Percentiles rank a stretch among this genome's conserved stretches.
Conservation (phyloP, 768 basidiomycete genomes). For the Clavulina sp. region DNA sequence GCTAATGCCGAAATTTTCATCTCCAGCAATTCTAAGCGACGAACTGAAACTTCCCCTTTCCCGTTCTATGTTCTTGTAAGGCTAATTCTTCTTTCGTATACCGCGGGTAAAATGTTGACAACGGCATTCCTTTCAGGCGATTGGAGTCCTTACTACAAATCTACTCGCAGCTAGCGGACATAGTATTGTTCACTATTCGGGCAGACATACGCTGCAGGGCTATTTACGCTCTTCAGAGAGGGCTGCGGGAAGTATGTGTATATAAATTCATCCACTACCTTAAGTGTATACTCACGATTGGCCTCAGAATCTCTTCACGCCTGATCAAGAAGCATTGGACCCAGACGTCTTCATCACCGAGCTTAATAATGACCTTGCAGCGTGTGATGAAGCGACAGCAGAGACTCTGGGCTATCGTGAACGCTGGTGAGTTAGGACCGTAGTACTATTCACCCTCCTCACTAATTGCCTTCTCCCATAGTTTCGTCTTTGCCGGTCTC, state of each 20-base stretch:
- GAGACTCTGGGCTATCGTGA: conserved; percentile 44
- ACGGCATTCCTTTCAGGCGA: conserved; percentile 34
- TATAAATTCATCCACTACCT: no score
- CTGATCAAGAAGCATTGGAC: conserved; percentile 71
- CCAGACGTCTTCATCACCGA: conserved; percentile 82
- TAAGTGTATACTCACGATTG: neutral
- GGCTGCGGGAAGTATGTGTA: conserved; percentile 50
- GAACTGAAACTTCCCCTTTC: conserved; percentile 60
- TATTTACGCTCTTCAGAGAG: conserved; percentile 62
- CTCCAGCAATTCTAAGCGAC: conserved; percentile 16
- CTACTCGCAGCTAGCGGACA: conserved; percentile 73
- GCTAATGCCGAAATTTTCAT: neutral
- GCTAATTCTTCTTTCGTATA: conserved; percentile 1
- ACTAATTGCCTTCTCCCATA: conserved; percentile 16
- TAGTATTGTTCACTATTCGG: conserved; percentile 74
- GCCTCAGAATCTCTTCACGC: conserved; percentile 61
- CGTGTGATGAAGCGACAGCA: conserved; percentile 53
- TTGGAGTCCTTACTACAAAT: conserved; percentile 83
- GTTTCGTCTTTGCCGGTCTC: conserved; percentile 78
- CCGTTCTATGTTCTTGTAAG: conserved; percentile 76
- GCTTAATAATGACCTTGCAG: conserved; percentile 61
- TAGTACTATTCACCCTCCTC: neutral
- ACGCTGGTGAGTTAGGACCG: conserved; percentile 35
- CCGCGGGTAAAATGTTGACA: neutral
- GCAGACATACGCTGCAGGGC: conserved; percentile 75